Conservation (phyloP, 164 flowering plant species). For the Nymphaea colorata region DNA sequence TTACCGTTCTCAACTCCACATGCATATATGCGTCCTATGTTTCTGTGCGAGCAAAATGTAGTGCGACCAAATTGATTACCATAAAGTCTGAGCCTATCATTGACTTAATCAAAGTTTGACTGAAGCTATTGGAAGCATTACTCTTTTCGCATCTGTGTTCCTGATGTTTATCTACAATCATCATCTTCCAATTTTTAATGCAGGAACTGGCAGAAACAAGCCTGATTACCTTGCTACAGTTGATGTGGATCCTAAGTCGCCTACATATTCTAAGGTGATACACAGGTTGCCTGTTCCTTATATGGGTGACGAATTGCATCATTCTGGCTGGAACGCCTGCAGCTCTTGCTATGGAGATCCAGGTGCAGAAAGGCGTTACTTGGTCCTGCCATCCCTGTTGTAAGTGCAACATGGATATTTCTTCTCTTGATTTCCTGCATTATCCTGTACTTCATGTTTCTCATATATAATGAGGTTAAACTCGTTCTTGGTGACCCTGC, state of each 20-base stretch:
- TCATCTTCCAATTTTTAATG: neutral
- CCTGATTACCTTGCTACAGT: slow-evolving; percentile 90
- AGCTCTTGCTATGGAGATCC: slow-evolving; percentile 96
- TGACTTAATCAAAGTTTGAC: neutral
- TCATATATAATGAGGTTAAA: neutral
- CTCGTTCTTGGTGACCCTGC: too few species aligned
- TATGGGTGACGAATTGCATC: slow-evolving; percentile 84
- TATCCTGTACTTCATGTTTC: neutral
- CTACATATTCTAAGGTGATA: slow-evolving; percentile 77
- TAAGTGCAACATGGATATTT: slow-evolving; percentile 18
- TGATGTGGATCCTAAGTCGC: slow-evolving; percentile 86
- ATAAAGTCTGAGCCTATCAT: neutral
- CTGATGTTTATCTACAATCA: neutral
- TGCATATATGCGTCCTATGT: too few species aligned
- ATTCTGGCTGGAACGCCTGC: slow-evolving; percentile 98
- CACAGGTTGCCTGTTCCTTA: slow-evolving; percentile 73
- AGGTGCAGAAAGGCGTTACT: slow-evolving; percentile 62
- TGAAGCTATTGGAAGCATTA: neutral
- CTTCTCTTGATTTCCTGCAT: neutral
- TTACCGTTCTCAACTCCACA: too few species aligned
- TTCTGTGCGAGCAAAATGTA: too few species aligned
- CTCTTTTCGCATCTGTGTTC: neutral
- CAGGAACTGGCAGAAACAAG: slow-evolving; percentile 83
- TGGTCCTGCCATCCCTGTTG: slow-evolving; percentile 79
- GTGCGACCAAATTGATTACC: neutral